These are phyloP conservation scores for Corylus americana DNA, from an alignment of 306 rosid genomes.

Conservation along the genomic window DNA sequence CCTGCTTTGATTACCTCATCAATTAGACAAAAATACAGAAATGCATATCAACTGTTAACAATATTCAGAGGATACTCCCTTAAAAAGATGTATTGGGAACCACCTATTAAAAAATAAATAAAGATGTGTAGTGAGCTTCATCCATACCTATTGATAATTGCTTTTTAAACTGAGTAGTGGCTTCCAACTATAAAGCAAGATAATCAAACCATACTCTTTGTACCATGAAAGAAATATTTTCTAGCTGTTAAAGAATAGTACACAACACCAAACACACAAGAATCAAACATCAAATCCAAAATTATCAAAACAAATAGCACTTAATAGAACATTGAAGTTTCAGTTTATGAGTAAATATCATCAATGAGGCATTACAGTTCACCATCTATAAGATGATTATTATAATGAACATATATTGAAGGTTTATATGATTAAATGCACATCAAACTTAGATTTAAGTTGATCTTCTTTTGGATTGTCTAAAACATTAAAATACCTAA, in stretches of 20 bases:
- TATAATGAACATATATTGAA: neutral
- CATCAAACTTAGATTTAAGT: neutral
- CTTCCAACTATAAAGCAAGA: constrained; percentile 50
- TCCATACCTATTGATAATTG: constrained; percentile 55
- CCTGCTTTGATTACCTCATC: constrained; percentile 59
- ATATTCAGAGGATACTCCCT: neutral
- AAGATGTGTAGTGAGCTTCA: neutral
- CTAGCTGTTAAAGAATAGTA: constrained; percentile 36
- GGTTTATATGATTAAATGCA: neutral
- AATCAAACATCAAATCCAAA: neutral
- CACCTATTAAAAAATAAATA: too few species aligned
- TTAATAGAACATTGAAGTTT: neutral
- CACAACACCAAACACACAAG: neutral
- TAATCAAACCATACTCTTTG: constrained; percentile 59
- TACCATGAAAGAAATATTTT: constrained; percentile 57
- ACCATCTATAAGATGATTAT: neutral
- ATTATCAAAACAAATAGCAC: neutral
- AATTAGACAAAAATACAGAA: constrained; percentile 31
- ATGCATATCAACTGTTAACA: constrained; percentile 1
- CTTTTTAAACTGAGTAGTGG: constrained; percentile 62
- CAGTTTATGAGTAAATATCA: neutral
- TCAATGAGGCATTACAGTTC: neutral
- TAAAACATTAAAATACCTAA: too few species aligned
- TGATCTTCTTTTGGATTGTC: neutral
- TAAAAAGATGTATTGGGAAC: neutral